These are phyloP conservation scores for Geotrichum ghanense DNA, from an alignment of 805 yeast genomes.

Conservation along the genomic window DNA sequence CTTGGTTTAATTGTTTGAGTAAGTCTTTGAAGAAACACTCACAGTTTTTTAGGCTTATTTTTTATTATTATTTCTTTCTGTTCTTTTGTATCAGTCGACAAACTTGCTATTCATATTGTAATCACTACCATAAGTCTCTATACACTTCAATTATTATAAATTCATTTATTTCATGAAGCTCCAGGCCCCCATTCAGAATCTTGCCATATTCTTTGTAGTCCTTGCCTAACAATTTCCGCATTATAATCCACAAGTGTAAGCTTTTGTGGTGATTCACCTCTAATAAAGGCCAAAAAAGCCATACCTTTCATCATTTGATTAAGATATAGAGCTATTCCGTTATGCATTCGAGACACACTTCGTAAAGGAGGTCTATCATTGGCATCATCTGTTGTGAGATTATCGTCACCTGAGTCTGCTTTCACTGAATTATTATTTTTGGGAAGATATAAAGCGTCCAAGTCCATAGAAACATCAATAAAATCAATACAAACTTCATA, in stretches of 20 bases:
- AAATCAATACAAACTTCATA: conserved; percentile 97
- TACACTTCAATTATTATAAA: too few relatives aligned
- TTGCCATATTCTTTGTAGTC: conserved; percentile 37
- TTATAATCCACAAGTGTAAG: conserved; percentile 77
- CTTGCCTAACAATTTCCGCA: conserved; percentile 65
- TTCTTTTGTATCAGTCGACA: not conserved
- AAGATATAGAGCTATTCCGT: conserved; percentile 74
- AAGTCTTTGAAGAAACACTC: not conserved
- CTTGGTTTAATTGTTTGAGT: not conserved
- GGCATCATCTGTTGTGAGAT: not conserved
- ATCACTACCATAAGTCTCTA: not conserved
- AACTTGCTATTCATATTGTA: too few relatives aligned
- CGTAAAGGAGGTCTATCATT: conserved; percentile 26
- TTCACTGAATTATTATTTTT: conserved; percentile 1
- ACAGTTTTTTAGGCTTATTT: not conserved
- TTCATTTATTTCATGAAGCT: too few relatives aligned
- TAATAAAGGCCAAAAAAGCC: conserved; percentile 78
- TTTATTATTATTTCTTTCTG: not conserved
- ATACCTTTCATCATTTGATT: conserved; percentile 89
- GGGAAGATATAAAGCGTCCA: conserved; percentile 36
- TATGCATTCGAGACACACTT: conserved; percentile 65
- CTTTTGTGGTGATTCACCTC: conserved; percentile 47
- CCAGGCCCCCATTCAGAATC: not conserved
- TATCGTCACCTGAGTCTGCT: not conserved
- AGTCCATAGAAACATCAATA: conserved; percentile 85